Percentiles rank a stretch among this genome's conserved stretches.
phyloP scores from a whole-genome alignment of 1,139 yeast genomes.

The Suhomyces terraborum region DNA sequence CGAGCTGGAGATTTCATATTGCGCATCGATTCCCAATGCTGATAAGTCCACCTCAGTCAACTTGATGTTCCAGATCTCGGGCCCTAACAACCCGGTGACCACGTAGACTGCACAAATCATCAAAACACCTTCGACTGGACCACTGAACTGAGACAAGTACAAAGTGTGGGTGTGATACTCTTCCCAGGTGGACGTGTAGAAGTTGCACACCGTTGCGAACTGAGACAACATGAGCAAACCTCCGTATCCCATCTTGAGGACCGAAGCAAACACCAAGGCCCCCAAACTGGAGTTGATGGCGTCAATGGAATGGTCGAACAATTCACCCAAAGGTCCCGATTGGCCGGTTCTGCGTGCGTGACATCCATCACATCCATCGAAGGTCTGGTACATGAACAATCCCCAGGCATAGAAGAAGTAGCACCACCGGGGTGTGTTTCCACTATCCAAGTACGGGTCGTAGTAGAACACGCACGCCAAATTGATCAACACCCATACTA shows the following conservation, averaged over 20 bases:
- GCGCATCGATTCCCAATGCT: conserved; percentile 29
- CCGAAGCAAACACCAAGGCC: conserved; percentile 69
- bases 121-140: conserved; percentile 93
- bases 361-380: conserved; percentile 94
- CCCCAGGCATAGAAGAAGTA: conserved; percentile 82
- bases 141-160: conserved; percentile 77
- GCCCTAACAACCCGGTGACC: conserved; percentile 69
- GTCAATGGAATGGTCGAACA: conserved; percentile 92
- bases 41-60: conserved; percentile 38
- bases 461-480: conserved; percentile 65
- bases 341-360: conserved; percentile 95
- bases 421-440: conserved; percentile 75
- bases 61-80: conserved; percentile 60
- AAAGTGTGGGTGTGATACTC: conserved; percentile 89
- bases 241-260: conserved; percentile 70
- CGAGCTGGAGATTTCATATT: conserved; percentile 35
- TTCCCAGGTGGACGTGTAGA: conserved; percentile 93
- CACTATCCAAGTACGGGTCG: conserved; percentile 63
- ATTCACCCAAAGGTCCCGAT: conserved; percentile 91
- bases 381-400: conserved; percentile 87
- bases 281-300: conserved; percentile 88
- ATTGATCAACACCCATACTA: conserved; percentile 67
- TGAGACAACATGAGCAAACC: conserved; percentile 65
- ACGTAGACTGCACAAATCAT: conserved; percentile 58
- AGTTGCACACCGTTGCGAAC: conserved; percentile 76